A percentile compares a stretch with the other conserved stretches of the same genome.
Conservation (phyloP, 306 rosid genomes). For the Prunus salicina region DNA sequence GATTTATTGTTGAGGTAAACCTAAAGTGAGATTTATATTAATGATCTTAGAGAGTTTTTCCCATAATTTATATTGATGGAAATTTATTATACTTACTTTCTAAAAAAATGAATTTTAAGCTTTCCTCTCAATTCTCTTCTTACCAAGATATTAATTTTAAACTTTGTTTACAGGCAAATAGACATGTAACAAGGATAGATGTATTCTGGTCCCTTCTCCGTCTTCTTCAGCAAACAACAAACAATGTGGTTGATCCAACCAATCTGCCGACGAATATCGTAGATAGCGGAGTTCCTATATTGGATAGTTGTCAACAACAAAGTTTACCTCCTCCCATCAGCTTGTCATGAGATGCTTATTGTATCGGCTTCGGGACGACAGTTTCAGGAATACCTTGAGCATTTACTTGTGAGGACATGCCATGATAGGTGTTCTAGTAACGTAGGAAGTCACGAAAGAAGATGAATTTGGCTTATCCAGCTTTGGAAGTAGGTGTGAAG, state of each 20-base stretch:
- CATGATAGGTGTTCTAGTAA: constrained; percentile 29
- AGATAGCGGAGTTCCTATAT: constrained; percentile 24
- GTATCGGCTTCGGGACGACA: neutral
- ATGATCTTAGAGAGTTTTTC: neutral
- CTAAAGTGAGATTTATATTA: neutral
- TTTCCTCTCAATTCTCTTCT: neutral
- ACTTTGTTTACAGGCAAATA: constrained; percentile 45
- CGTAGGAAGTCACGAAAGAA: neutral
- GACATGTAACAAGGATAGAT: constrained; percentile 65
- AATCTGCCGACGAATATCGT: constrained; percentile 27
- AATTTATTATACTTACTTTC: neutral
- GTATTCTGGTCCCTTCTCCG: constrained; percentile 67
- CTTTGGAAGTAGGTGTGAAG: constrained; percentile 12
- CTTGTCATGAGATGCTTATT: constrained; percentile 27
- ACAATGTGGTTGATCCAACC: constrained; percentile 35
- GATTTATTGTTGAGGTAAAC: constrained; percentile 74
- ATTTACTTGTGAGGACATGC: constrained; percentile 2
- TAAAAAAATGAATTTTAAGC: neutral
- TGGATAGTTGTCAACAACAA: constrained; percentile 35
- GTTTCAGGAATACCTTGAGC: constrained; percentile 27
- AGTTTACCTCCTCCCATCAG: constrained; percentile 36
- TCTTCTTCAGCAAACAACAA: constrained; percentile 52
- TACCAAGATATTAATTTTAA: neutral
- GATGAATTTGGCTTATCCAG: neutral
- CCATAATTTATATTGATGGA: neutral